These are phyloP conservation scores for Penicillium sp. DNA, from an alignment of 2,329 filamentous ascomycete species.

Conservation along the genomic window DNA sequence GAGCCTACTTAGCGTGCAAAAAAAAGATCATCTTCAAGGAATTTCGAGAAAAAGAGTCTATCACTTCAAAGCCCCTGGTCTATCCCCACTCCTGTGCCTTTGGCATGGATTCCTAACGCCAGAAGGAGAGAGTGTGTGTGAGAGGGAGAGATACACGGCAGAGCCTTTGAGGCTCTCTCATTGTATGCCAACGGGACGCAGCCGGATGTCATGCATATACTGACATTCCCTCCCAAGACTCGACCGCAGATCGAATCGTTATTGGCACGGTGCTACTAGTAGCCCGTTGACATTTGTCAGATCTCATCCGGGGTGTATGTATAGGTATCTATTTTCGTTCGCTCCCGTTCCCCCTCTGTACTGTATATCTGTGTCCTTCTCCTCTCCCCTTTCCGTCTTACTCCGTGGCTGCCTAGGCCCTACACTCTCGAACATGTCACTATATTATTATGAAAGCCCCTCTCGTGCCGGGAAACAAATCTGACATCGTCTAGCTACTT, in stretches of 20 bases:
- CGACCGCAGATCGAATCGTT: neutral
- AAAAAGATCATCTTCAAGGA: constrained; percentile 3
- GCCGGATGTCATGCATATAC: constrained; percentile 23
- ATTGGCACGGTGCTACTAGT: neutral
- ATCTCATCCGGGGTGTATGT: constrained; percentile 1
- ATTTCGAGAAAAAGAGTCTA: neutral
- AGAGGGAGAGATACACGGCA: neutral
- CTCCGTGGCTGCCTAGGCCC: too few relatives aligned
- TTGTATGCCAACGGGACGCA: constrained; percentile 1
- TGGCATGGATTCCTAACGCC: neutral
- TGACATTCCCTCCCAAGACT: constrained; percentile 10
- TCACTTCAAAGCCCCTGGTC: constrained; percentile 1
- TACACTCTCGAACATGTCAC: neutral
- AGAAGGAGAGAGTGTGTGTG: neutral
- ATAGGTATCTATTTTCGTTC: constrained; percentile 1
- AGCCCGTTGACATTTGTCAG: neutral
- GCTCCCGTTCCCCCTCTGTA: constrained; percentile 2
- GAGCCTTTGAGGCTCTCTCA: neutral
- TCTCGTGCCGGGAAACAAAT: neutral
- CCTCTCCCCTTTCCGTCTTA: neutral
- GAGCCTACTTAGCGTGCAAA: constrained; percentile 16
- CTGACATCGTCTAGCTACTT: constrained; percentile 5
- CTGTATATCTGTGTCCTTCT: neutral
- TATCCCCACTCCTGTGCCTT: constrained; percentile 1
- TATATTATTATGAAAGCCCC: constrained; percentile 5